Percentiles rank a stretch among this genome's conserved stretches.
Evolutionary conservation across 108 stramenopile species (phyloP).

Genomic region (Nannochloropsis gaditana): DNA sequence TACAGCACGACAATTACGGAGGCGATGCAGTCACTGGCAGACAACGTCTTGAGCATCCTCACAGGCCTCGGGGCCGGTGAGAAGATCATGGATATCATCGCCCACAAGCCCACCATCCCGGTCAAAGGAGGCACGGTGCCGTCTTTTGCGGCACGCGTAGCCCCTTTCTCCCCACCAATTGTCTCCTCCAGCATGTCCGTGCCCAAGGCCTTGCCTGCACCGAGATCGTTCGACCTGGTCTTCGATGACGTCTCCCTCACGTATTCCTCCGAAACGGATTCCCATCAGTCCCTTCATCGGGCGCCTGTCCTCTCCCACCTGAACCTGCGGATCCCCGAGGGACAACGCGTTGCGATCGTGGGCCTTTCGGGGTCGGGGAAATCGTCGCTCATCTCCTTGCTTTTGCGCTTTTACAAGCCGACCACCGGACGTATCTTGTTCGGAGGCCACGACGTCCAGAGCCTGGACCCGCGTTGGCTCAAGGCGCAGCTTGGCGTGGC

Average conservation of each 20-base stretch:
- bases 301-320: slow-evolving; percentile 21
- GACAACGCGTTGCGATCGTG: slow-evolving; percentile 65
- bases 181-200: too few species aligned
- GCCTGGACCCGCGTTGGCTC: slow-evolving; percentile 22
- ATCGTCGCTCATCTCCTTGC: slow-evolving; percentile 57
- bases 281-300: not conserved
- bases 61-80: not conserved
- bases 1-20: slow-evolving; percentile 19
- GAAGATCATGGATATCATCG: slow-evolving; percentile 26
- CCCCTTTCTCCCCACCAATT: not conserved
- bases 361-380: slow-evolving; percentile 65
- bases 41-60: slow-evolving; percentile 5
- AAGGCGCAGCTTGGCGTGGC: slow-evolving; percentile 13
- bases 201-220: too few species aligned
- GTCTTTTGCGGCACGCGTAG: not conserved
- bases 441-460: slow-evolving; percentile 15
- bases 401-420: slow-evolving; percentile 68
- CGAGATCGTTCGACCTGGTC: not conserved
- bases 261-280: slow-evolving; percentile 32
- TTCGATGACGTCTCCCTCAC: slow-evolving; percentile 42
- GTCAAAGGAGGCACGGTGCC: slow-evolving; percentile 23
- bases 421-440: slow-evolving; percentile 39
- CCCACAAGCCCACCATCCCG: slow-evolving; percentile 22
- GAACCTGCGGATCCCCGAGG: slow-evolving; percentile 49
- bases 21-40: not conserved